A percentile compares a stretch with the other conserved stretches of the same genome.
Conservation (phyloP, 2,329 filamentous ascomycete genomes). For the Aspergillus uvarum region DNA sequence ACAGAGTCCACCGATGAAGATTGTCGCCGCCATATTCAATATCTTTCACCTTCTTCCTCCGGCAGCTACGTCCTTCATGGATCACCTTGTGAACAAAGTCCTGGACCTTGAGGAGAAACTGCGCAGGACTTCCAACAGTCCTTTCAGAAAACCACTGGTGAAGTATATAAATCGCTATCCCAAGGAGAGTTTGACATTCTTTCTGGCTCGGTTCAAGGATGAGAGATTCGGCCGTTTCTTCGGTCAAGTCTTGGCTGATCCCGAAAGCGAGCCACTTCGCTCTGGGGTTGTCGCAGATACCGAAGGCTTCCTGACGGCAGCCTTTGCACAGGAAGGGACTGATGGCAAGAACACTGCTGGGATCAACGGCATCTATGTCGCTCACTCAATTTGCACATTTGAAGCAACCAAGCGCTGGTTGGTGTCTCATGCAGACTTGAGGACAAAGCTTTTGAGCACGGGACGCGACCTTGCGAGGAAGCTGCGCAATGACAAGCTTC, state of each 20-base stretch:
- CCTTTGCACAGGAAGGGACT: conserved; percentile 62
- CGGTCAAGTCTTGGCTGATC: conserved; percentile 77
- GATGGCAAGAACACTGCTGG: conserved; percentile 72
- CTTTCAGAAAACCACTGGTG: conserved; percentile 85
- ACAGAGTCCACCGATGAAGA: conserved; percentile 88
- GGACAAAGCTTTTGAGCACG: conserved; percentile 60
- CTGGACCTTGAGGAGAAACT: conserved; percentile 82
- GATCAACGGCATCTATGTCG: conserved; percentile 83
- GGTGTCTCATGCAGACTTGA: conserved; percentile 54
- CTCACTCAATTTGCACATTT: conserved; percentile 73
- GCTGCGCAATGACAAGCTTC: conserved; percentile 68
- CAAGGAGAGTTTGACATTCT: conserved; percentile 78
- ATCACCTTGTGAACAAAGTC: conserved; percentile 84
- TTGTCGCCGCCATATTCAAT: conserved; percentile 91
- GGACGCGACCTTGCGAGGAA: conserved; percentile 78
- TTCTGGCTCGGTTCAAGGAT: conserved; percentile 77
- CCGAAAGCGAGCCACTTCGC: conserved; percentile 71
- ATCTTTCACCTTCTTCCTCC: conserved; percentile 95
- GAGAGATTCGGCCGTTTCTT: conserved; percentile 87
- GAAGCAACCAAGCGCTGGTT: conserved; percentile 67
- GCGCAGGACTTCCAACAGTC: conserved; percentile 82
- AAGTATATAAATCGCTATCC: conserved; percentile 93
- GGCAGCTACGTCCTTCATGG: conserved; percentile 87
- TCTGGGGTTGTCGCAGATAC: conserved; percentile 72
- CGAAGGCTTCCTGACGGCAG: conserved; percentile 66